Percentiles rank a stretch among this genome's conserved stretches.
Evolutionary conservation across 2,329 filamentous ascomycete species (phyloP).

Genomic region (Rutstroemia sp.): DNA sequence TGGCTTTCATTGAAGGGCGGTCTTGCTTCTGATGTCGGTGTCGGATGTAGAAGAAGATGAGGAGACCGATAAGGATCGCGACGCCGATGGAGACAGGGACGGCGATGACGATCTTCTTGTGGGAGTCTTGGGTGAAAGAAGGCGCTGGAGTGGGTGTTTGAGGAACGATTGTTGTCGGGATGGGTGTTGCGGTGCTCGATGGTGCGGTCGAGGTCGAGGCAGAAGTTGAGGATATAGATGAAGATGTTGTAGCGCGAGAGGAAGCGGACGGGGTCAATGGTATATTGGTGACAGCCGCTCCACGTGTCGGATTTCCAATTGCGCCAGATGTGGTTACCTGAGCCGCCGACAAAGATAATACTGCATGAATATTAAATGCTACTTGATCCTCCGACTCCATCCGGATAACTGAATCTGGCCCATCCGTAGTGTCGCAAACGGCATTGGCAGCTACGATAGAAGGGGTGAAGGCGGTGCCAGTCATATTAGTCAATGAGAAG

Average conservation of each 20-base stretch:
- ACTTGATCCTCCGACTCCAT: slow-evolving; percentile 2
- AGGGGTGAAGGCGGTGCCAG: not conserved
- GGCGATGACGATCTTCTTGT: not conserved
- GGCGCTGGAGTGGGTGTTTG: not conserved
- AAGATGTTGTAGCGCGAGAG: not conserved
- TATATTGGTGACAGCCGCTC: not conserved
- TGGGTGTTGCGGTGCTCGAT: not conserved
- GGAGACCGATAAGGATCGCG: not conserved
- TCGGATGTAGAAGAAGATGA: not conserved
- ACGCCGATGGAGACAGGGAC: not conserved
- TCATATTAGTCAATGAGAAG: slow-evolving; percentile 8
- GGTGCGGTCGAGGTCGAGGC: not conserved
- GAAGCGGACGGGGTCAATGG: not conserved
- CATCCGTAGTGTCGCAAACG: not conserved
- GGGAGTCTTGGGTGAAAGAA: not conserved
- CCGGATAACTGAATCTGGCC: slow-evolving; percentile 2
- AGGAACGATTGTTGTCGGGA: not conserved
- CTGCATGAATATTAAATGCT: not conserved
- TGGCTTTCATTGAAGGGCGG: not conserved
- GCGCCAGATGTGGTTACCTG: not conserved
- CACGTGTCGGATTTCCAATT: slow-evolving; percentile 1
- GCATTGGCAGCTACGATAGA: slow-evolving; percentile 3
- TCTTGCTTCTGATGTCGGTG: not conserved
- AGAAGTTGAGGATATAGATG: not conserved
- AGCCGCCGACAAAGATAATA: not conserved